Percentiles rank a stretch among this genome's conserved stretches.
Evolutionary conservation across 176 grass and related monocot genomes (phyloP).

Genomic region (Saccharum officinarum): DNA sequence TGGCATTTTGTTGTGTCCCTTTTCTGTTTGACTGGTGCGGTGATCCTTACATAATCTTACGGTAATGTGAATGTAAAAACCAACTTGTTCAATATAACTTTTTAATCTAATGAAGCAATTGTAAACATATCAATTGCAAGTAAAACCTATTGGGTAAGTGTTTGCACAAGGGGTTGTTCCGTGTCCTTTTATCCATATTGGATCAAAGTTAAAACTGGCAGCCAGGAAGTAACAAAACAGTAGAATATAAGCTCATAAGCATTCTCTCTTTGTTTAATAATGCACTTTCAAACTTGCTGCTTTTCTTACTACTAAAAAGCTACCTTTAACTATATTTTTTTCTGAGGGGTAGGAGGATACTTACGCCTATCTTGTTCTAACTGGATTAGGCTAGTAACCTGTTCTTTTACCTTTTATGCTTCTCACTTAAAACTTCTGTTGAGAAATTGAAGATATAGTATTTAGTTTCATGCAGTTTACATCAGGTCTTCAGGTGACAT

Average conservation of each 20-base stretch:
- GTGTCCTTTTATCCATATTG: background rate
- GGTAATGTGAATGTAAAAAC: background rate
- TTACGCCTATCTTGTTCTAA: background rate
- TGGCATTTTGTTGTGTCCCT: background rate
- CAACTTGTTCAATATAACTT: slow-evolving; percentile 1
- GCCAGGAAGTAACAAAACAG: background rate
- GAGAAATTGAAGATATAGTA: background rate
- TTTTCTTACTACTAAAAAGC: background rate
- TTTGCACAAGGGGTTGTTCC: slow-evolving; percentile 2
- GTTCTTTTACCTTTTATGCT: background rate
- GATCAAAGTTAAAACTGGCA: slow-evolving; percentile 15
- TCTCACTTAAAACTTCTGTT: slow-evolving; percentile 1
- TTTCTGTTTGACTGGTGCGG: background rate
- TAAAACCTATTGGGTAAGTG: background rate
- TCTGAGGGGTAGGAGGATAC: slow-evolving; percentile 1
- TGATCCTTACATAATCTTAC: background rate
- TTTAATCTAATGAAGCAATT: background rate
- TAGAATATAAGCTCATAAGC: background rate
- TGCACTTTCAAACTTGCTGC: background rate
- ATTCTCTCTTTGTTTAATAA: background rate
- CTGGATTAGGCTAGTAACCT: background rate
- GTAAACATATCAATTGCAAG: background rate
- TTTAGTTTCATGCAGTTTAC: background rate
- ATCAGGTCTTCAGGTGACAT: slow-evolving; percentile 8
- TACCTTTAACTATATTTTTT: background rate